These are phyloP conservation scores for Colletotrichum filicis DNA, from an alignment of 2,329 filamentous ascomycete genomes.

Conservation along the genomic window DNA sequence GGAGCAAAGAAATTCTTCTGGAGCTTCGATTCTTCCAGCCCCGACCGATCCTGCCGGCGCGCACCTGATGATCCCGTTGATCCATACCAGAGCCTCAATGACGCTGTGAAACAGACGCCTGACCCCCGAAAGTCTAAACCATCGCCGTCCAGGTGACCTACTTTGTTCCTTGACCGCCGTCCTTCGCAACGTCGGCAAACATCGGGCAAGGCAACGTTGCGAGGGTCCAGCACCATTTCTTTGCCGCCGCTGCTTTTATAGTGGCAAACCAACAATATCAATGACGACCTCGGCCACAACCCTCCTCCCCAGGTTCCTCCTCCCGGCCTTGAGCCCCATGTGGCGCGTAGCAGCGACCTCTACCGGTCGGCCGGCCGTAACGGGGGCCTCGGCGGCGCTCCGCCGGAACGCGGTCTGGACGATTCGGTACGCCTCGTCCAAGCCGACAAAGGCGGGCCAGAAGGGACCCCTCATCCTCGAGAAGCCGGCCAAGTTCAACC, in stretches of 20 bases:
- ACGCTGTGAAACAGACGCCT: conserved; percentile 28
- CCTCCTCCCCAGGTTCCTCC: conserved; percentile 74
- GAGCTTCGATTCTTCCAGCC: conserved; percentile 30
- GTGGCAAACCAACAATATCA: conserved; percentile 29
- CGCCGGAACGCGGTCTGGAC: conserved; percentile 35
- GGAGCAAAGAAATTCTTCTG: conserved; percentile 26
- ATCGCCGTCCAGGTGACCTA: conserved; percentile 22
- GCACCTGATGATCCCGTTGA: conserved; percentile 28
- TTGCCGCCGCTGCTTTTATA: neutral
- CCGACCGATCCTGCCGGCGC: conserved; percentile 19
- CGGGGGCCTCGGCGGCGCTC: neutral
- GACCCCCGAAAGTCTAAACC: conserved; percentile 3
- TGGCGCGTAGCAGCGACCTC: conserved; percentile 55
- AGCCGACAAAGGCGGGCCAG: conserved; percentile 39
- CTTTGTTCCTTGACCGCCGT: neutral
- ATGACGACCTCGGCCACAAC: conserved; percentile 59
- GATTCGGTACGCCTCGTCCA: conserved; percentile 46
- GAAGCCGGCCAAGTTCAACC: conserved; percentile 89
- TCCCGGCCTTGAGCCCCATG: conserved; percentile 68
- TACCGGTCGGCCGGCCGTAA: conserved; percentile 39
- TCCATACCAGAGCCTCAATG: conserved; percentile 27
- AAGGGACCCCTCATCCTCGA: conserved; percentile 78
- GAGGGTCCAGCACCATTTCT: neutral
- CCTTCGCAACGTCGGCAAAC: neutral
- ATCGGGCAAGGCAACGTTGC: neutral